Base-by-base conservation (phyloP, 129 eudicot species). In the Lonicera japonica region DNA sequence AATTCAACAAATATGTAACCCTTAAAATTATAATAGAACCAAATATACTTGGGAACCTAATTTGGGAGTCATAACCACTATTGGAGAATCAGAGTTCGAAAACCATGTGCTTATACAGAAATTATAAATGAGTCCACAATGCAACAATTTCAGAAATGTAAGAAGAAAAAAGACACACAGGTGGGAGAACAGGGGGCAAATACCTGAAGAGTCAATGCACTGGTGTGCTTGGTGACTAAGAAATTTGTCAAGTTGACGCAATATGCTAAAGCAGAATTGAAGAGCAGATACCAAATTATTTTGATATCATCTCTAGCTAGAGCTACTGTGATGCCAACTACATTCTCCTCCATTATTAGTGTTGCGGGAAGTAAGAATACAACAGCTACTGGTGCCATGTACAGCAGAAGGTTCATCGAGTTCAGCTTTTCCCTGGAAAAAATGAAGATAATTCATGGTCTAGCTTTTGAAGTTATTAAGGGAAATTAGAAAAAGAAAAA, bases 141-240 rank as follows among this genome's bases (percentile, higher is more conserved):
- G n/a, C n/a, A n/a, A n/a, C n/a, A n/a, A n/a, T n/a, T n/a, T n/a
- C n/a, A n/a, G n/a, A n/a, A n/a, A n/a, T n/a, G n/a, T n/a, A 29
- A 29, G 36, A 29, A 8, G 8, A 34, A 65, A 18, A 0, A 13
- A 36, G n/a, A n/a, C n/a, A n/a, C n/a, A 20, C 15, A 38, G 40
- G 52, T 18, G 29, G 16, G 2, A 13, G 52, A 5, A 34, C 5
- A 21, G 22, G 16, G 36, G 36, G 54, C 8, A 29, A 15, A 66
- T 66, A 66, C 71, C 71, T 66, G 71, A 15, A 66, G 71, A 20
- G 71, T 66, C 63, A 66, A 55, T 54, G 71, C 71, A 16, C 71
- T 66, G 24, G 71, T 66, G 62, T 54, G 54, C 51, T 66, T 66
- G 10, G 71, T 66, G 17, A 66, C 71, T 61, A 66, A 55, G 43